Evolutionary conservation across 1,139 yeast genomes (phyloP), one percentile per base, ranked within the genome.

Genomic region (Sugiyamaella japonica): DNA sequence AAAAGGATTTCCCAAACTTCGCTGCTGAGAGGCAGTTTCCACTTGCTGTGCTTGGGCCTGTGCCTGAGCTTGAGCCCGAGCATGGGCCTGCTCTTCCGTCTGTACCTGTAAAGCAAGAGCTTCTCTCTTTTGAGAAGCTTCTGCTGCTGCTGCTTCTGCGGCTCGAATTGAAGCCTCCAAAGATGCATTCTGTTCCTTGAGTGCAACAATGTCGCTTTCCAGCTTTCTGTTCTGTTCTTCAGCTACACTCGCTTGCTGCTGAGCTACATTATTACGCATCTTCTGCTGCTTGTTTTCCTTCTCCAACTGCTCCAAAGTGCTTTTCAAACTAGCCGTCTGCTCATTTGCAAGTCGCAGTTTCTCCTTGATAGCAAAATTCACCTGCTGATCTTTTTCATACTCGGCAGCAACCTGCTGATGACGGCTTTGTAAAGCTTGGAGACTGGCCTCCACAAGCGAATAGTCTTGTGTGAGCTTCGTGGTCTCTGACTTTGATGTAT

Each of bases 401-500:
- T 80, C 78, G 7, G 78, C 69, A 62, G 85, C 86, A 50, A 84
- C 75, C 51, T 81, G 82, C 60, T 83, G 83, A 61, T 86, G 77
- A 62, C 88, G 85, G 0, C 83, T 67, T 56, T 88, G 86, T 45
- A 87, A 79, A 10, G 89, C 84, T 66, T 87, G 86, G 61, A 82
- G 80, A 60, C 84, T 86, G 7, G 96, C 96, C 68, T 91, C 96
- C 1, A 90, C 80, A 48, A 89, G 78, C 0, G 90, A 82, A 2
- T 89, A 77, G 63, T 91, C 95, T 51, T 89, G 82, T 63, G 87
- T 78, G 61, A 91, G 76, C 52, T 84, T 80, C 58, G 84, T 89
- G 10, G 86, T 80, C 65, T 90, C 97, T 58, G 78, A 80, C 54
- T 79, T 82, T 1, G 91, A 82, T 17, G 78, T 70, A 9, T 74